Evolutionary conservation across 768 basidiomycete species (phyloP), one percentile per base, ranked within the genome.

Genomic region (Krasilnikovozyma curviuscula): DNA sequence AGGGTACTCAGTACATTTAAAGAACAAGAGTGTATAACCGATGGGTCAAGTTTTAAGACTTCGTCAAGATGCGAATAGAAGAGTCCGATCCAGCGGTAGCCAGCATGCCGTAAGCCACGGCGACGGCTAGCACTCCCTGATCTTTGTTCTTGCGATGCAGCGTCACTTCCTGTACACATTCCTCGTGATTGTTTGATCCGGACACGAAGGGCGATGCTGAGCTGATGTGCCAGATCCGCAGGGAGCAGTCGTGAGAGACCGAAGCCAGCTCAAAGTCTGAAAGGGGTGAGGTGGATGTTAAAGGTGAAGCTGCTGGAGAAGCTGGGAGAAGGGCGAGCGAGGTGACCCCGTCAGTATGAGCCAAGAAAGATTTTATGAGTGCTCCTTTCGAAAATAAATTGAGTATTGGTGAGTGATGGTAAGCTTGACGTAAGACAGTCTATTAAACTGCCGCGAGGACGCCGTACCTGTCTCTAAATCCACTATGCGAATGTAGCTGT

Each of bases 291-390:
- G 55, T 89, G 83, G n/a, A n/a, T n/a, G n/a, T n/a, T n/a, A n/a
- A n/a, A n/a, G n/a, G n/a, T n/a, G n/a, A n/a, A n/a, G n/a, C n/a
- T 47, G 19, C 33, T 23, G 16, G 50, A 40, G 30, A 46, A 19
- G 9, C 24, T 7, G 9, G 39, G 40, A 14, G 40, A 46, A 95
- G 77, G 18, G 83, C 80, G 24, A 97, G 67, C 23, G 84, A 86
- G 16, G 89, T 93, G 30, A 95, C 81, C 3, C 83, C 79, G 55
- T 89, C 83, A 31, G 89, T 70, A 61, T 98, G 93, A 23, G 84
- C 86, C 16, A n/a, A n/a, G 80, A 68, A 71, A 91, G 83, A 39
- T 83, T 81, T 62, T 86, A 77, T 25, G 82, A 84, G 62, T 83
- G 85, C 72, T 80, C 77, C 25, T 81, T 81, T 82, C 58, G 32